A percentile compares a stretch with the other conserved stretches of the same genome.
These are phyloP conservation scores for Aspergillus carbonarius DNA, from an alignment of 2,329 filamentous ascomycete species.

Conservation along the genomic window DNA sequence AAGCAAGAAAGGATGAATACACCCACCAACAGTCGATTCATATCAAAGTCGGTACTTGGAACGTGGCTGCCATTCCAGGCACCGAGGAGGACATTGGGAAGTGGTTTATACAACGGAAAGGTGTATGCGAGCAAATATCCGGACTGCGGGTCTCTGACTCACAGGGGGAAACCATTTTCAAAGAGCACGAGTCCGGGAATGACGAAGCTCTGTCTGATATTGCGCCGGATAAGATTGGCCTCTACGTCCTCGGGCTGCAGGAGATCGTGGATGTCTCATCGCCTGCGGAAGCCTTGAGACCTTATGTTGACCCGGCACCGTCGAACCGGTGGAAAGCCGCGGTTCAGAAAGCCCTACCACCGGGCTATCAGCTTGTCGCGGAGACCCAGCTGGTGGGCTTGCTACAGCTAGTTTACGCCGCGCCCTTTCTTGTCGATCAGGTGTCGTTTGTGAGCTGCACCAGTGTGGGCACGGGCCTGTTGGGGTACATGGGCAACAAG, in stretches of 20 bases:
- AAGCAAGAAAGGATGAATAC: constrained; percentile 76
- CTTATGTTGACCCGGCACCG: constrained; percentile 70
- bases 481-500: constrained; percentile 96
- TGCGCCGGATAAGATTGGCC: constrained; percentile 65
- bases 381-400: constrained; percentile 86
- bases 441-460: constrained; percentile 80
- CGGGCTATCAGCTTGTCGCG: constrained; percentile 72
- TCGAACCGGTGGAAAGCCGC: constrained; percentile 79
- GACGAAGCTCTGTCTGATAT: constrained; percentile 29
- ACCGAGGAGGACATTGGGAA: constrained; percentile 82
- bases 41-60: constrained; percentile 94
- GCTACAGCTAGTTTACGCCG: constrained; percentile 80
- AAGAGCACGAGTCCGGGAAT: constrained; percentile 11
- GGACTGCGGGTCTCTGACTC: constrained; percentile 45
- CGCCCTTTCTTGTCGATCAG: constrained; percentile 69
- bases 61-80: constrained; percentile 79
- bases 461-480: constrained; percentile 81
- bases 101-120: constrained; percentile 83
- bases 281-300: constrained; percentile 73
- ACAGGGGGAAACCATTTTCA: constrained; percentile 21
- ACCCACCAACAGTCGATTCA: constrained; percentile 70
- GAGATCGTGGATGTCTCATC: constrained; percentile 86
- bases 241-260: constrained; percentile 89
- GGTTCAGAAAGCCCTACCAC: constrained; percentile 70
- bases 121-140: constrained; percentile 63